phyloP scores from a whole-genome alignment of 352 stramenopile genomes.

The Pythium myriotylum region DNA sequence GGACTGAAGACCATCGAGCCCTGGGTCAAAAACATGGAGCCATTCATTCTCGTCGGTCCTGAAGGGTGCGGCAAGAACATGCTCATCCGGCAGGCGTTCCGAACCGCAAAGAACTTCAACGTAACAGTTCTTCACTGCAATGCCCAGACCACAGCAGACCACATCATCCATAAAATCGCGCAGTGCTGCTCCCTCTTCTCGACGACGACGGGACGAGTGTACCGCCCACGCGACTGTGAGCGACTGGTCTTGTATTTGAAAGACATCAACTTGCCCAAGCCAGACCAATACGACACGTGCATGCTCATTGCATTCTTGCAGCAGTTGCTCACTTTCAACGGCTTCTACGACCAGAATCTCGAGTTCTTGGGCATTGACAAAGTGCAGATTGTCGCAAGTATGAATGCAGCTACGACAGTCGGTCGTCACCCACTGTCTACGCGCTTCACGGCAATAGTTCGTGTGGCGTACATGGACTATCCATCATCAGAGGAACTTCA shows the following conservation, averaged over 20 bases:
- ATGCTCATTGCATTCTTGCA: constrained; percentile 97
- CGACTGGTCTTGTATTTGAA: constrained; percentile 95
- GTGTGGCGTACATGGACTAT: constrained; percentile 94
- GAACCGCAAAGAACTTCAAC: constrained; percentile 69
- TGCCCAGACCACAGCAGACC: constrained; percentile 91
- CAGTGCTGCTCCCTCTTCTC: constrained; percentile 94
- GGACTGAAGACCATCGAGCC: constrained; percentile 87
- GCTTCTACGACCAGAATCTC: constrained; percentile 95
- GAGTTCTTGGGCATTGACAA: constrained; percentile 95
- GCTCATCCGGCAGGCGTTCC: constrained; percentile 92
- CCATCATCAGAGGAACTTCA: constrained; percentile 88
- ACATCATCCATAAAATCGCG: constrained; percentile 95
- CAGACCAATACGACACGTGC: constrained; percentile 95
- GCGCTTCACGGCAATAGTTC: constrained; percentile 93
- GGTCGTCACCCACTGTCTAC: constrained; percentile 91
- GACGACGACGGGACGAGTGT: constrained; percentile 89
- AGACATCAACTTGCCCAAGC: constrained; percentile 95
- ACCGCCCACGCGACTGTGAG: constrained; percentile 91
- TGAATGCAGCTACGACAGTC: constrained; percentile 93
- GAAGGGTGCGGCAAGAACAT: constrained; percentile 96
- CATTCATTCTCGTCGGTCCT: constrained; percentile 95
- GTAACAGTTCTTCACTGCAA: constrained; percentile 94
- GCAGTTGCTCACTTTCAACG: constrained; percentile 94
- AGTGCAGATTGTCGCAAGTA: constrained; percentile 94
- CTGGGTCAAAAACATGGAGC: constrained; percentile 93